A percentile compares a stretch with the other conserved stretches of the same genome.
Evolutionary conservation across 1,284 basidiomycete species (phyloP).

Genomic region (Megacollybia platyphylla): DNA sequence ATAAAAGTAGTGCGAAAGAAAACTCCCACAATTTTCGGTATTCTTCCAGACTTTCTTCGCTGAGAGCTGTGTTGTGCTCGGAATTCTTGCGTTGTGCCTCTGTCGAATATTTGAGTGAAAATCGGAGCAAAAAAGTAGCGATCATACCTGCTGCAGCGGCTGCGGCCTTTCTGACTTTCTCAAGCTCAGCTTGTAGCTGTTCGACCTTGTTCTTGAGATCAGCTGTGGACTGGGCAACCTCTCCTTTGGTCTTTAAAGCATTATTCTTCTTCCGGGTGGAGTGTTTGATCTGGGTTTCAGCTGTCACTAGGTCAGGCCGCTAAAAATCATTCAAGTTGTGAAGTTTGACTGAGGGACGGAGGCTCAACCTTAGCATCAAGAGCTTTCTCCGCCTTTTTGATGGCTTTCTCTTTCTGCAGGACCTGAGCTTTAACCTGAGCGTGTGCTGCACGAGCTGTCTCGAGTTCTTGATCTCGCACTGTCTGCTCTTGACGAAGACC

Average conservation of each 20-base stretch:
- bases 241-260: slow-evolving; percentile 49
- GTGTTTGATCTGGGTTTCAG: slow-evolving; percentile 84
- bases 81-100: slow-evolving; percentile 70
- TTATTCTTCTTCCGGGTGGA: slow-evolving; percentile 69
- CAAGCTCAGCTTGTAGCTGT: slow-evolving; percentile 51
- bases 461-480: slow-evolving; percentile 58
- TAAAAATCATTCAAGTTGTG: slow-evolving; percentile 15
- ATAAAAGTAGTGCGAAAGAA: neutral
- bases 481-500: slow-evolving; percentile 60
- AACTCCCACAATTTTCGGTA: slow-evolving; percentile 72
- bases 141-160: slow-evolving; percentile 64
- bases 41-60: slow-evolving; percentile 75
- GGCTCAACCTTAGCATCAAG: slow-evolving; percentile 66
- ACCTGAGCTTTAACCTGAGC: slow-evolving; percentile 67
- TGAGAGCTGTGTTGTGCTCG: slow-evolving; percentile 67
- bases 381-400: slow-evolving; percentile 75
- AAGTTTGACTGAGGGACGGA: neutral
- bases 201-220: slow-evolving; percentile 53
- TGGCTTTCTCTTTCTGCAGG: slow-evolving; percentile 61
- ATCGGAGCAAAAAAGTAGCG: neutral
- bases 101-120: slow-evolving; percentile 14
- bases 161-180: slow-evolving; percentile 56
- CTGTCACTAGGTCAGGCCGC: slow-evolving; percentile 72
- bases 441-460: slow-evolving; percentile 68
- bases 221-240: slow-evolving; percentile 57